A percentile compares a stretch with the other conserved stretches of the same genome.
These are phyloP conservation scores for Hypericum perforatum DNA, from an alignment of 345 rosid genomes.

Conservation along the genomic window DNA sequence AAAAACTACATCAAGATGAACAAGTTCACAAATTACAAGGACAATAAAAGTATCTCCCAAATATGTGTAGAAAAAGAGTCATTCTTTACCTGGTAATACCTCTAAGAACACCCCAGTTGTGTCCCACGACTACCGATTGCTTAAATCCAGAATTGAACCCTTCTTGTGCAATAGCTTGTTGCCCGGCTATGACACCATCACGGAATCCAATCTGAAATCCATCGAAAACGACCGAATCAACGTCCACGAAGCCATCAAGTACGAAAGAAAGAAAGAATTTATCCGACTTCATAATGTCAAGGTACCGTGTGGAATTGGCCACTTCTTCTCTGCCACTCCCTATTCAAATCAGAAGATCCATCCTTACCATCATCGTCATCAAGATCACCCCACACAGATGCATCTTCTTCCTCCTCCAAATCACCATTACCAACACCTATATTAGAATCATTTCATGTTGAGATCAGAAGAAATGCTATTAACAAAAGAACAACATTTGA, in stretches of 20 bases:
- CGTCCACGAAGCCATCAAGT: conserved; percentile 1
- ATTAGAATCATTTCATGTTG: neutral
- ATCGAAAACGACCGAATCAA: neutral
- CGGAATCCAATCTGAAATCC: conserved; percentile 60
- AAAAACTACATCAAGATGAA: neutral
- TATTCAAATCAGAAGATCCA: conserved; percentile 24
- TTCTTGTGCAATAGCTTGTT: conserved; percentile 63
- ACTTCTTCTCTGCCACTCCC: conserved; percentile 40
- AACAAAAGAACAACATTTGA: no score
- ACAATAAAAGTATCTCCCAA: no score
- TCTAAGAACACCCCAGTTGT: conserved; percentile 66
- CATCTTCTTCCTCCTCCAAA: conserved; percentile 30
- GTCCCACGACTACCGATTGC: conserved; percentile 49
- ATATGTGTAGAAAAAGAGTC: no score
- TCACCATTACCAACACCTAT: conserved; percentile 23
- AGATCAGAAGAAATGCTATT: no score
- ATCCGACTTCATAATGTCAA: neutral
- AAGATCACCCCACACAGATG: conserved; percentile 30
- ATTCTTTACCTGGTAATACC: conserved; percentile 59
- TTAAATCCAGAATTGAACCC: conserved; percentile 74
- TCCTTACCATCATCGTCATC: conserved; percentile 45
- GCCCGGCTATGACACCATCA: conserved; percentile 67
- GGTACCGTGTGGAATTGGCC: conserved; percentile 40
- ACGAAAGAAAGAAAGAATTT: neutral
- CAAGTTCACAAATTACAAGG: neutral